These are phyloP conservation scores for Fusarium burgessii DNA, from an alignment of 2,329 filamentous ascomycete genomes.

Conservation along the genomic window DNA sequence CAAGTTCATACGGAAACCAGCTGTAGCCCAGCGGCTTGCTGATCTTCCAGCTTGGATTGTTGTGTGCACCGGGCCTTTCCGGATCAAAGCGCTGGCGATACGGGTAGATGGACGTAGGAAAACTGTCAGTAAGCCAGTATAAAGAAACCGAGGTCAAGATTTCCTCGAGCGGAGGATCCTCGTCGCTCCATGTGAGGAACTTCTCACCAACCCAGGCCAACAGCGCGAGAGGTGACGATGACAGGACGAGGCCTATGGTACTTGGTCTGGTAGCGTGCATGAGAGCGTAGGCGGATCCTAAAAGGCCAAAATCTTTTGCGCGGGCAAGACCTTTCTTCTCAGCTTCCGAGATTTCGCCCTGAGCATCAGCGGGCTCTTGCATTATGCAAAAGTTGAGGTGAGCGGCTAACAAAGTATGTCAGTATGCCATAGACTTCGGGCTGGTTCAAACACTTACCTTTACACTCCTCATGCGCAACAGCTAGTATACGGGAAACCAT, in stretches of 20 bases:
- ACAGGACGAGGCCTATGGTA: conserved; percentile 4
- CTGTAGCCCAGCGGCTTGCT: conserved; percentile 10
- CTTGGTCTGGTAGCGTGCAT: conserved; percentile 5
- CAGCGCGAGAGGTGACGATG: conserved; percentile 1
- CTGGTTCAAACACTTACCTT: background rate
- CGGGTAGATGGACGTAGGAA: background rate
- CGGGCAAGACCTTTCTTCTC: background rate
- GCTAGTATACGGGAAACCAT: background rate
- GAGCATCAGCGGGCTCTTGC: background rate
- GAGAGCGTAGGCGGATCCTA: background rate
- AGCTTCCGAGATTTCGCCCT: background rate
- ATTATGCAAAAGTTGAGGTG: conserved; percentile 9
- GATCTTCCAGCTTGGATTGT: background rate
- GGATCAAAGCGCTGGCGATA: background rate
- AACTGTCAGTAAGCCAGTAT: conserved; percentile 5
- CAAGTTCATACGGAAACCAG: conserved; percentile 14
- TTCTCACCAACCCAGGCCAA: conserved; percentile 15
- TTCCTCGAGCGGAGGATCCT: background rate
- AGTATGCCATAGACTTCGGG: rapidly evolving
- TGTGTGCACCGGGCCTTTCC: rapidly evolving
- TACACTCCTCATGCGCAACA: background rate
- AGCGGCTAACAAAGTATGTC: background rate
- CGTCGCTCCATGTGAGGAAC: conserved; percentile 2
- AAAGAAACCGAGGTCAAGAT: background rate
- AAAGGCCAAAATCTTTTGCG: background rate